These are phyloP conservation scores for Candida ovalis DNA, from an alignment of 805 yeast genomes.

Conservation along the genomic window DNA sequence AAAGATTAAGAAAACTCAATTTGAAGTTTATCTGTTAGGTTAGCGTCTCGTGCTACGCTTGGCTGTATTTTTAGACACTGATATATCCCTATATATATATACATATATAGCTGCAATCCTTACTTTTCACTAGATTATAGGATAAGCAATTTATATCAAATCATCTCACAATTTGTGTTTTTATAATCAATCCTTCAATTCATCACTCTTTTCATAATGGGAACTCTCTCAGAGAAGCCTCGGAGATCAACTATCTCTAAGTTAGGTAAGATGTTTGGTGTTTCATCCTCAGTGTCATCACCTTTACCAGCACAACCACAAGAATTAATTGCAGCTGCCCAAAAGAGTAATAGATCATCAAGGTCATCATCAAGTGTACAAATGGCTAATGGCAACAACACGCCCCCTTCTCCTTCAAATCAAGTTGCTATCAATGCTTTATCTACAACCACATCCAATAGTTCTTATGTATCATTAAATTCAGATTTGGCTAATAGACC, in stretches of 20 bases:
- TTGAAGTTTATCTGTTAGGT: background rate
- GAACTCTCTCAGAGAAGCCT: conserved; percentile 12
- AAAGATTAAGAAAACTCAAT: background rate
- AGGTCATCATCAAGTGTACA: conserved; percentile 1
- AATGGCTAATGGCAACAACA: background rate
- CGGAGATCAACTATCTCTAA: conserved; percentile 20
- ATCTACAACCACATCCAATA: background rate
- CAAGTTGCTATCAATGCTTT: background rate
- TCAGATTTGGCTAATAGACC: background rate
- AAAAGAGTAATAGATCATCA: background rate
- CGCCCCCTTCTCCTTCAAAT: background rate
- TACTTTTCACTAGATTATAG: too few relatives aligned
- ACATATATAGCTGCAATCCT: background rate
- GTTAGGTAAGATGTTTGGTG: conserved; percentile 24
- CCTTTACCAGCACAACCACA: background rate
- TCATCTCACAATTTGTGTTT: background rate
- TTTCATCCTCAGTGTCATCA: conserved; percentile 12
- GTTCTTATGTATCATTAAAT: background rate
- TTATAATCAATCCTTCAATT: background rate
- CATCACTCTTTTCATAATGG: background rate
- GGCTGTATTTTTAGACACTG: too few relatives aligned
- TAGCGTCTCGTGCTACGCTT: too few relatives aligned
- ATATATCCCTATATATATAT: background rate
- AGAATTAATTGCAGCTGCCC: background rate
- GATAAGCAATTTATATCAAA: background rate